Conservation (phyloP, 163 green algal genomes). For the Scenedesmus sp. region DNA sequence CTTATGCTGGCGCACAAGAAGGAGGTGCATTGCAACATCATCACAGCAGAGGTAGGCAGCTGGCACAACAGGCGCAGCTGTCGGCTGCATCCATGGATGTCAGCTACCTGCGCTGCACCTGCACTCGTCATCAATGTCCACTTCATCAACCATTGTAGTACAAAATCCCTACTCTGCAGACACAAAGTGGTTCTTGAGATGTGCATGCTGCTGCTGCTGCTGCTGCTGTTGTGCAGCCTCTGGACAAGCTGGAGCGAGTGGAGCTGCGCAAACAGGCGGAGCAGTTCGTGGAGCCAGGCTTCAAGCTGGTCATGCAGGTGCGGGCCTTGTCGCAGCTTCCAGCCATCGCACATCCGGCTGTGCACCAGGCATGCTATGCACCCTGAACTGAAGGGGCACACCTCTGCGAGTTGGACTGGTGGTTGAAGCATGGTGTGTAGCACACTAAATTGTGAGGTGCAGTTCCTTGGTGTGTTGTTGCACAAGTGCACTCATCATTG, state of each 20-base stretch:
- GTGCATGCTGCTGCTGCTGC: background rate
- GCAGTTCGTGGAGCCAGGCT: conserved; percentile 71
- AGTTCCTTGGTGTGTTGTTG: too few relatives aligned
- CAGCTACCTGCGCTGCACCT: too few relatives aligned
- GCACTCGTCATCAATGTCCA: too few relatives aligned
- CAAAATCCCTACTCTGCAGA: background rate
- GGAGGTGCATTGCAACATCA: conserved; percentile 76
- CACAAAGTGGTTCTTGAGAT: background rate
- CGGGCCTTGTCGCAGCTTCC: too few relatives aligned
- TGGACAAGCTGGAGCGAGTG: conserved; percentile 74
- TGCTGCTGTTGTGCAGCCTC: conserved; percentile 59
- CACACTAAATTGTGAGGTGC: too few relatives aligned
- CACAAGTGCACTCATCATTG: background rate
- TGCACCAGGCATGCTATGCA: too few relatives aligned
- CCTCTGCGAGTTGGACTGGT: too few relatives aligned
- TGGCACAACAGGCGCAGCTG: background rate
- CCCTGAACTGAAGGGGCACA: too few relatives aligned
- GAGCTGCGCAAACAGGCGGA: conserved; percentile 71
- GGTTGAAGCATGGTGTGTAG: too few relatives aligned
- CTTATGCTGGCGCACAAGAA: conserved; percentile 78
- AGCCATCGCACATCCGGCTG: too few relatives aligned
- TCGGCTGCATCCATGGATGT: background rate
- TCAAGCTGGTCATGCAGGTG: conserved; percentile 77
- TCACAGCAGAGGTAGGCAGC: conserved; percentile 63
- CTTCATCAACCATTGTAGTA: too few relatives aligned